Base-by-base conservation (phyloP, 257 asterid species). In the Euphrasia confusa region DNA sequence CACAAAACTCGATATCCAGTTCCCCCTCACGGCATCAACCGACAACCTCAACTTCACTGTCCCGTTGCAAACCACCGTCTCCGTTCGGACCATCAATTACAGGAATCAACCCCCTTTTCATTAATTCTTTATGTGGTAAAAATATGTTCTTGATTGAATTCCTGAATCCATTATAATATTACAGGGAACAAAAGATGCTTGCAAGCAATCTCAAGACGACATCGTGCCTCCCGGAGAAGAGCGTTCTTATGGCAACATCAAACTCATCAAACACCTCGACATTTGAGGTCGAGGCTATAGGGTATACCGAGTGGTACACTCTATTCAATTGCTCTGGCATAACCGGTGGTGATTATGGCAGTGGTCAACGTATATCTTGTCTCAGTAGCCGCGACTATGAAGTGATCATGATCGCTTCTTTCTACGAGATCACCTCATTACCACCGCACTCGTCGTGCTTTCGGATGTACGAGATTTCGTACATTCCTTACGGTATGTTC, bases 391-490 rank as follows among this genome's bases (percentile, higher is more conserved):
- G 14, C 0, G 4, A 28, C 27, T 50, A 71, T 44, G 4, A 60
- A 68, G 74, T 76, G 26, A 21, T 76, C 6, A 35, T 27, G 0
- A 37, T 59, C 17, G 33, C 61, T 30, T 76, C 74, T 0, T 3
- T 44, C 5, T 15, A 30, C 40, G 74, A 64, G 3, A 61, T 72
- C 57, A 14, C 49, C 4, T 4, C 40, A 26, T 49, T 75, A 74
- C 69, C 65, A 2, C 67, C 71, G n/a, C 44, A 60, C 33, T 76
- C 80, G 13, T 54, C 77, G 27, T 76, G 80, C 33, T 71, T 76
- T 44, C 71, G 56, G 80, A 76, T 71, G 77, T 76, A 72, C 64
- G 65, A 49, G 58, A 49, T 72, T 47, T 76, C 72, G 12, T 60
- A 26, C 42, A 37, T 75, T 5, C 80, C 77, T 0, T 69, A 64